phyloP scores from a whole-genome alignment of 345 rosid species.

The Salix caprea region DNA sequence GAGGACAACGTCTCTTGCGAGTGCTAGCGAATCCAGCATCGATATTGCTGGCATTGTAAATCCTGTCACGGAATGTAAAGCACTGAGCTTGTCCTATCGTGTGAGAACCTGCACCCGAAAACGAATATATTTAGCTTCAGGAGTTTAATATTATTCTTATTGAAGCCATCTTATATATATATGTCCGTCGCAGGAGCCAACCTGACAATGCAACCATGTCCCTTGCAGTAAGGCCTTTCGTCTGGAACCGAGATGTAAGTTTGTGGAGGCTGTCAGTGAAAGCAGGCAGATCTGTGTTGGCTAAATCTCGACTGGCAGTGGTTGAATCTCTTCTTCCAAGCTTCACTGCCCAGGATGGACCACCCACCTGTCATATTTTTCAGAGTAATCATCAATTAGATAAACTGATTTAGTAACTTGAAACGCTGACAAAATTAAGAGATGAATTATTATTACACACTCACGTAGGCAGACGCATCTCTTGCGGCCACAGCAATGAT shows the following conservation, averaged over 20 bases:
- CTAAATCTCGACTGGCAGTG: constrained; percentile 6
- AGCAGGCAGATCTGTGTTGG: constrained; percentile 6
- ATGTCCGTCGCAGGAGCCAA: not conserved
- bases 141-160: not conserved
- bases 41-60: constrained; percentile 4
- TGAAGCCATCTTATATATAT: no score
- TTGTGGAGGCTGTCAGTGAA: constrained; percentile 3
- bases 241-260: constrained; percentile 1
- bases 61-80: not conserved
- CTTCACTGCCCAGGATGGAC: constrained; percentile 21
- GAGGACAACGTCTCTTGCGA: constrained; percentile 9
- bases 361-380: constrained; percentile 14
- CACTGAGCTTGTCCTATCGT: constrained; percentile 8
- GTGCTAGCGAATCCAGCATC: constrained; percentile 18
- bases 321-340: constrained; percentile 26
- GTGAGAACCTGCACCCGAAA: constrained; percentile 6
- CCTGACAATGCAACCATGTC: constrained; percentile 27
- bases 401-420: no score
- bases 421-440: not conserved
- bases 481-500: constrained; percentile 13
- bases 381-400: not conserved
- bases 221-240: constrained; percentile 14
- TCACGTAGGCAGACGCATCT: constrained; percentile 18
- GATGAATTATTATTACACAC: not conserved
- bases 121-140: not conserved